Evolutionary conservation across 2,329 filamentous ascomycete species (phyloP), one percentile per base, ranked within the genome.

Genomic region (Claviceps purpurea): DNA sequence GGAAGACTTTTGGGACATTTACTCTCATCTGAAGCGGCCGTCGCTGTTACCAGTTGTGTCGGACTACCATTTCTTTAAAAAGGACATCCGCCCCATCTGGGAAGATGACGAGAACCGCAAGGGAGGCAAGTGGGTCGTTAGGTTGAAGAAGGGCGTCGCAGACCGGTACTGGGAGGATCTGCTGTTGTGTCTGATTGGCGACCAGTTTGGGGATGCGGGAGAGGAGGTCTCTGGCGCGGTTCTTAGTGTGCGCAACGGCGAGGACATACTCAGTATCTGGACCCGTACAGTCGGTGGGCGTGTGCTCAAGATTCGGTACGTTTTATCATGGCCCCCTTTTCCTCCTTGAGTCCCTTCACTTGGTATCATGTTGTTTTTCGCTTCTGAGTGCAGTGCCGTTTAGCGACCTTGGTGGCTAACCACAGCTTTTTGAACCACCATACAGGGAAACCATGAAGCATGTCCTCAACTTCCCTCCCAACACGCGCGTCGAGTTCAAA

Each of bases 211-310:
- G 50, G 93, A 97, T 64, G 90, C 89, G 40, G 82, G 85, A 49
- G 91, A 97, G 60, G 91, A 98, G 67, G 85, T 98, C 43, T 98
- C 91, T 64, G 93, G 93, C 55, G 89, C 87, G 51, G 93, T 98
- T 34, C 77, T 98, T 44, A 97, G 90, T 66, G 87, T 98, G 57
- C 80, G 93, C 56, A 95, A 90, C 63, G 91, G 90, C 44, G 93
- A 98, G 71, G 93, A 98, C 65, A 94, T 97, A 56, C 78, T 98
- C 68, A 96, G 89, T 71, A 89, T 98, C 65, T 98, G 93, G 93
- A 95, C 90, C 52, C 87, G 89, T 68, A 93, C 88, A 61, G 88
- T 95, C 63, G 91, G 89, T 45, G 89, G 89, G 56, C 84, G 89
- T 62, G 94, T 96, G 68, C 85, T 97, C 61, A 96, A 95, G 75